These are phyloP conservation scores for Bruguiera gymnorhiza DNA, from an alignment of 345 rosid species.

Conservation along the genomic window DNA sequence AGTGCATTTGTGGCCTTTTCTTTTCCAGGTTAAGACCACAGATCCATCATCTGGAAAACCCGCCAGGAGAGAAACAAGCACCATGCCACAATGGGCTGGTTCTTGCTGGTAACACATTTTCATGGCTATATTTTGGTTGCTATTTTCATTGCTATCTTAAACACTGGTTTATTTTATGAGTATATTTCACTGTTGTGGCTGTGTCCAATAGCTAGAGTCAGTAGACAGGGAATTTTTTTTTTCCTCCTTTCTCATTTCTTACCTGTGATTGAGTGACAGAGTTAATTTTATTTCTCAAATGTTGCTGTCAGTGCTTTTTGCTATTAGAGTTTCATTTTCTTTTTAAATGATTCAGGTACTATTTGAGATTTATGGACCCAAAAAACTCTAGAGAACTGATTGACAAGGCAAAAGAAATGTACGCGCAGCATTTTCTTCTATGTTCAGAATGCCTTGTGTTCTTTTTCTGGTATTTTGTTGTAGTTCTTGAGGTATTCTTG, in stretches of 20 bases:
- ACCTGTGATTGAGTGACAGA: not conserved
- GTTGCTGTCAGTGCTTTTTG: not conserved
- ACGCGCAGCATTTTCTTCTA: slow-evolving; percentile 23
- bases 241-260: not conserved
- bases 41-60: slow-evolving; percentile 71
- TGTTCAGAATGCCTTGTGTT: not conserved
- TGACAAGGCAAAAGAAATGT: slow-evolving; percentile 76
- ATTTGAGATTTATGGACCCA: slow-evolving; percentile 95
- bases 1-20: not conserved
- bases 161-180: no score
- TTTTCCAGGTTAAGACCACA: slow-evolving; percentile 54
- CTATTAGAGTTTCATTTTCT: slow-evolving; percentile 8
- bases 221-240: not conserved
- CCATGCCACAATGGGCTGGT: slow-evolving; percentile 99
- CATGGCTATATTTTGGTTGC: no score
- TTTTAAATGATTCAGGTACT: slow-evolving; percentile 59
- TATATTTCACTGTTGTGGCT: no score
- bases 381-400: slow-evolving; percentile 67
- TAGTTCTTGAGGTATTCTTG: slow-evolving; percentile 6
- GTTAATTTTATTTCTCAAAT: slow-evolving; percentile 1
- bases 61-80: slow-evolving; percentile 87
- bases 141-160: not conserved
- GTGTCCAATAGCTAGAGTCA: no score
- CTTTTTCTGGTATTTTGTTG: not conserved
- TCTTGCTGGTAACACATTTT: slow-evolving; percentile 75